phyloP scores from a whole-genome alignment of 225 moss, liverwort and hornwort genomes.

The Neckera pumila region DNA sequence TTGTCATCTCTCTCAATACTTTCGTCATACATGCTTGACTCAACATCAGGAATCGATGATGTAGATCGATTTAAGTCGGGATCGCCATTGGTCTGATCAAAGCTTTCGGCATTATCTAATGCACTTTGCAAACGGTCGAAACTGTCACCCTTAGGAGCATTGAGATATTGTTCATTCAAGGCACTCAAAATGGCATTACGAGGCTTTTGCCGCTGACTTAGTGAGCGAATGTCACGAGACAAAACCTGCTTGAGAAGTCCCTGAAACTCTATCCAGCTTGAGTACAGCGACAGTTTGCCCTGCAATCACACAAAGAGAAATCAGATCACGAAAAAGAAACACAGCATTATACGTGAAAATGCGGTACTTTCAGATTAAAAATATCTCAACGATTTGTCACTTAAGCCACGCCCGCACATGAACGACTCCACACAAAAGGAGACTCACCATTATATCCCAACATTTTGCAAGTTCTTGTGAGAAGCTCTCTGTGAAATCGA shows the following conservation, averaged over 20 bases:
- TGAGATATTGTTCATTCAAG: conserved; percentile 54
- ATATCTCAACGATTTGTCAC: background rate
- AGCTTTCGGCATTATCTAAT: conserved; percentile 28
- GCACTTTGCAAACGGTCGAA: conserved; percentile 22
- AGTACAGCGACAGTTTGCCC: conserved; percentile 79
- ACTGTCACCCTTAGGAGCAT: conserved; percentile 20
- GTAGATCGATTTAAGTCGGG: background rate
- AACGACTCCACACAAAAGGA: background rate
- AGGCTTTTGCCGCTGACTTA: conserved; percentile 81
- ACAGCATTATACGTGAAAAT: background rate
- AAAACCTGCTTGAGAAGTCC: conserved; percentile 70
- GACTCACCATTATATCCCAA: conserved; percentile 70
- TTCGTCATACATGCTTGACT: background rate
- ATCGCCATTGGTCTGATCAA: background rate
- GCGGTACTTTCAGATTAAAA: background rate
- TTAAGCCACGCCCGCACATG: background rate
- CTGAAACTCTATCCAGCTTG: conserved; percentile 51
- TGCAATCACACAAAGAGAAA: background rate
- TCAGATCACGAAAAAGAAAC: background rate
- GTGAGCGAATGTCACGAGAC: conserved; percentile 85
- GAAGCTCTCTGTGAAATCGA: conserved; percentile 56
- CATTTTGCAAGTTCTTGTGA: conserved; percentile 42
- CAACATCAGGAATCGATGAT: background rate
- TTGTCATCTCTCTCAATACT: conserved; percentile 27
- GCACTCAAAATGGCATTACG: conserved; percentile 74